These are phyloP conservation scores for Blastocystis sp. DNA, from an alignment of 352 stramenopile species.

Conservation along the genomic window DNA sequence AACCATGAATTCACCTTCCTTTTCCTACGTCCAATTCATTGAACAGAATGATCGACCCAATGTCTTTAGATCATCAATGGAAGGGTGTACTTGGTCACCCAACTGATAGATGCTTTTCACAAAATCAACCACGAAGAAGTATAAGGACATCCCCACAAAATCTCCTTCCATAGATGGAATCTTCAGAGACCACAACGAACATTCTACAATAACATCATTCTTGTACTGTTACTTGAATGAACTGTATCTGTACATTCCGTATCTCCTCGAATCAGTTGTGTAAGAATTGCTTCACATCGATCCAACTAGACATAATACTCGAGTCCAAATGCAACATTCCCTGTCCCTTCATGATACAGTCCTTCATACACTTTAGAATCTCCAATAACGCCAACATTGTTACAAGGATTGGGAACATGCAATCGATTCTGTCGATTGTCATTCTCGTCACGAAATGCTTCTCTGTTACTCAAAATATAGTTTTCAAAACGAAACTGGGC, in stretches of 20 bases:
- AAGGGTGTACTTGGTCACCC: not conserved
- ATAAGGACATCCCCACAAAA: conserved; percentile 56
- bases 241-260: conserved; percentile 12
- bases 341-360: conserved; percentile 40
- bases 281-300: conserved; percentile 26
- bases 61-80: conserved; percentile 39
- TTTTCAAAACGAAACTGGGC: conserved; percentile 48
- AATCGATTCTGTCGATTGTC: conserved; percentile 5
- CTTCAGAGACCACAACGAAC: conserved; percentile 45
- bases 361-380: not conserved
- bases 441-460: not conserved
- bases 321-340: not conserved
- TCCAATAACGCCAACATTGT: not conserved
- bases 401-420: conserved; percentile 43
- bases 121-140: conserved; percentile 59
- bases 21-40: not conserved
- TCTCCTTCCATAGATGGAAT: conserved; percentile 28
- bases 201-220: conserved; percentile 15
- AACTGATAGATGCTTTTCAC: conserved; percentile 2
- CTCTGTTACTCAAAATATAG: conserved; percentile 39
- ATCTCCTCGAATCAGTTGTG: conserved; percentile 24
- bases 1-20: not conserved
- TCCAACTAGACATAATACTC: conserved; percentile 7
- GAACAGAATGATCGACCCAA: conserved; percentile 45
- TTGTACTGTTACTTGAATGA: not conserved